Base-by-base conservation (phyloP, 352 stramenopile genomes). In the Pythium apleroticum region DNA sequence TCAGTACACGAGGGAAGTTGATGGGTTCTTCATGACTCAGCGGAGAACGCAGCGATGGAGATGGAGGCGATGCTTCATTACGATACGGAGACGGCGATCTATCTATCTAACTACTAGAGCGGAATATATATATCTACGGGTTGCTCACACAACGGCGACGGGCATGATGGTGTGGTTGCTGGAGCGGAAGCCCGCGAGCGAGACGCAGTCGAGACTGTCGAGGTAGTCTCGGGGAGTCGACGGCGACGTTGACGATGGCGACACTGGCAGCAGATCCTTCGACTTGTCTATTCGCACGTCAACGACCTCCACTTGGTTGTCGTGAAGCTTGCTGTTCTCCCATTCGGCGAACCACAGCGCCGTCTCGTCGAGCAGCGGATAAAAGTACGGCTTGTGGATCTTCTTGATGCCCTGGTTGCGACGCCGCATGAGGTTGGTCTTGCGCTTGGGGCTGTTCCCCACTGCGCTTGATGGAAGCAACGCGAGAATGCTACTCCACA, bases 321-420 rank as follows among this genome's bases (percentile, higher is more conserved):
- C 27, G 2, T 65, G 50, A 5, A 57, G 52, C 58, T 64, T 66
- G 24, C 28, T 71, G 20, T 63, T 37, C 20, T 84, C 70, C 78
- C 78, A 89, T 62, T 72, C 50, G 52, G 65, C 65, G 25, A 52
- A 72, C 65, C 80, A 89, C 64, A 80, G 62, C 12, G 68, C 73
- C 0, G 80, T 86, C 59, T 89, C 78, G 15, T 86, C 71, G 14
- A 89, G 71, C 46, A 87, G 49, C n/a, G 78, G 80, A 39, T 84
- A 86, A 52, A 89, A 89, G 52, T 78, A 80, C 24, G 78, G 73
- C 63, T 80, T 75, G 65, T 86, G 78, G 30, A 77, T 55, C 60
- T 85, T 85, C 19, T 60, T 65, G n/a, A 60, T 27, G 31, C 57
- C 62, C 19, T 59, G 62, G 55, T 53, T 63, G 35, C 54, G 62